These are phyloP conservation scores for Naegleria fowleri DNA, from an alignment of 208 protist species.

Conservation along the genomic window DNA sequence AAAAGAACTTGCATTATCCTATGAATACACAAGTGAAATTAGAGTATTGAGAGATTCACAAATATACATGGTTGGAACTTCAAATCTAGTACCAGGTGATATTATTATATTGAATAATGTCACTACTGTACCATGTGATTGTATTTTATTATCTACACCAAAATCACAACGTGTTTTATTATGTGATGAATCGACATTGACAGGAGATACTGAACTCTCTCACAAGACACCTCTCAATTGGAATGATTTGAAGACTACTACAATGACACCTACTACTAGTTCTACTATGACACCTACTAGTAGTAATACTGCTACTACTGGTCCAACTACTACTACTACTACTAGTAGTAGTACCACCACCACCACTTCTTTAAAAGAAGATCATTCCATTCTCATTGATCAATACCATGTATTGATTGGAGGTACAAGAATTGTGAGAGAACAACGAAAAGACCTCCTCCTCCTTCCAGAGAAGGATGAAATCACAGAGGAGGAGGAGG, in stretches of 20 bases:
- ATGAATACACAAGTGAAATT: constrained; percentile 3
- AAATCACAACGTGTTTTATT: too few species aligned
- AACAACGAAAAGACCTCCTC: neutral
- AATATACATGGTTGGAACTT: neutral
- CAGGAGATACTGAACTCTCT: neutral
- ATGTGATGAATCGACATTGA: constrained; percentile 5
- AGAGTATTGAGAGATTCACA: constrained; percentile 5
- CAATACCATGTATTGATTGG: neutral
- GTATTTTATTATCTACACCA: neutral
- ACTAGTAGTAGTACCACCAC: too few species aligned
- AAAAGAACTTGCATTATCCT: neutral
- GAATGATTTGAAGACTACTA: neutral
- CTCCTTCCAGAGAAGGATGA: too few species aligned
- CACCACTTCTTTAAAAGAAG: too few species aligned
- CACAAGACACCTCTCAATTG: neutral
- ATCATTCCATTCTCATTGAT: too few species aligned
- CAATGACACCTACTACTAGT: neutral
- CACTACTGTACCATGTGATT: neutral
- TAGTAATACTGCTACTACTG: neutral
- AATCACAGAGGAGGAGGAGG: too few species aligned
- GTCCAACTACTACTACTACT: too few species aligned
- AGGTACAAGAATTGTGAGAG: neutral
- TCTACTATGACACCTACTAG: neutral
- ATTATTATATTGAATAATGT: neutral
- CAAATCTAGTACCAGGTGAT: constrained; percentile 18